Base-by-base conservation (phyloP, 139 green algal genomes). In the Chlamydomonas schloesseri region DNA sequence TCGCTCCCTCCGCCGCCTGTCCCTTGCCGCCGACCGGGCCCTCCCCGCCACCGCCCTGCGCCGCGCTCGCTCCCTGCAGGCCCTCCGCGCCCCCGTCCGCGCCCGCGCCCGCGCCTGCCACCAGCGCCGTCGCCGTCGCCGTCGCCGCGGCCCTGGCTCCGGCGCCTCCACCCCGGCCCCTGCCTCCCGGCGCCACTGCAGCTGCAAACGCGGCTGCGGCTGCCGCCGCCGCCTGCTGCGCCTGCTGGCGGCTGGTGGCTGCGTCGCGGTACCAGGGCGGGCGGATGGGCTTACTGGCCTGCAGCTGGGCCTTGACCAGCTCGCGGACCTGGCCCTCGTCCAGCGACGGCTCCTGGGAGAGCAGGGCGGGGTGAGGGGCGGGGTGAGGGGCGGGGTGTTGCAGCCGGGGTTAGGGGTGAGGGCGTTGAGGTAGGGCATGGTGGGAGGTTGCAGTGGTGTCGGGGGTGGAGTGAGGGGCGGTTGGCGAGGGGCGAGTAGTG, bases 301-400 rank as follows among this genome's bases (percentile, higher is more conserved):
- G 69, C 70, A 89, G 70, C 77, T 89, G 85, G 60, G 77, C 31
- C 20, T 67, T 58, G 11, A 89, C 85, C 85, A 89, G 77, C 85
- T 89, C 60, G 70, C 71, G 71, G 6, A 89, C 85, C 42, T 83
- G 53, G 34, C 31, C 28, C 18, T 78, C 60, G 80, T 77, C 68
- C 80, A 86, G 68, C 0, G 68, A 5, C 5, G 80, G 68, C 2
- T 34, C 68, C 80, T 86, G 77, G 26, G 6, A 47, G 47, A 0
- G 11, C 3, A 18, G 18, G 9, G 68, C 8, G 14, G 8, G 8
- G 65, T 4, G 10, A 10, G 26, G 20, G 62, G 62, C 26, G 62
- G 24, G 11, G 62, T 17, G 62, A 23, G 62, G 24, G 5, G 62
- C 20, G 3, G 24, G n/a, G n/a, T n/a, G n/a, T n/a, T n/a, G 3